Base-by-base conservation (phyloP, 225 moss, liverwort and hornwort species). In the Antitrichia curtipendula region DNA sequence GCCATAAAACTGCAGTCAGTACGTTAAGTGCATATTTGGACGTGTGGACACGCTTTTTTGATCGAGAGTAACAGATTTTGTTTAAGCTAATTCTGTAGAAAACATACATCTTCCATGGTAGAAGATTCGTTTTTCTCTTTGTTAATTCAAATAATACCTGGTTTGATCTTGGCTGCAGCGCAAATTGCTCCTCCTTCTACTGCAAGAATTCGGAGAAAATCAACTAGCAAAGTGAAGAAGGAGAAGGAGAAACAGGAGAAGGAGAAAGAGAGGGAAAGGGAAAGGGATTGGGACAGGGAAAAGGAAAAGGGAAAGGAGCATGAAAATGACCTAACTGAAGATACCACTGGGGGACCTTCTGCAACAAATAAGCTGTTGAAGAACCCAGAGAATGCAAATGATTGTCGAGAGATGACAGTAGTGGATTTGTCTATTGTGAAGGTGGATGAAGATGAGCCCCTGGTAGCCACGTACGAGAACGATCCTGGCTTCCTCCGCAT, bases 181-280 rank as follows among this genome's bases (percentile, higher is more conserved):
- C 87, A 91, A 91, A 72, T 93, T 84, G 86, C 92, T 91, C 91
- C 93, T 57, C 80, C 91, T 34, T 77, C 90, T 75, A 91, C 91
- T 92, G 94, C 88, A 76, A 92, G 63, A 90, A 95, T 95, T 89
- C 95, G 94, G 43, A 94, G 91, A 66, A 94, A 90, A 90, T 85
- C 81, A 62, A 81, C 80, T 64, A 93, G 91, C 58, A 95, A 90
- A 82, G 85, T 58, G 56, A 94, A 89, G 83, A 72, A 89, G 45
- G 83, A 88, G 88, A 80, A 88, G 86, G 82, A 73, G 70, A 85
- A 63, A 38, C 64, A 86, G 40, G 79, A 85, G 58, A 68, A 88
- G 36, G 71, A 63, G 81, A 84, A 29, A 36, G 86, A 88, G 75
- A 88, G n/a, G 57, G 58, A 57, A 31, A 49, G 85, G 63, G 52